Base-by-base conservation (phyloP, 2,329 filamentous ascomycete genomes). In the Diplodia sapinea region DNA sequence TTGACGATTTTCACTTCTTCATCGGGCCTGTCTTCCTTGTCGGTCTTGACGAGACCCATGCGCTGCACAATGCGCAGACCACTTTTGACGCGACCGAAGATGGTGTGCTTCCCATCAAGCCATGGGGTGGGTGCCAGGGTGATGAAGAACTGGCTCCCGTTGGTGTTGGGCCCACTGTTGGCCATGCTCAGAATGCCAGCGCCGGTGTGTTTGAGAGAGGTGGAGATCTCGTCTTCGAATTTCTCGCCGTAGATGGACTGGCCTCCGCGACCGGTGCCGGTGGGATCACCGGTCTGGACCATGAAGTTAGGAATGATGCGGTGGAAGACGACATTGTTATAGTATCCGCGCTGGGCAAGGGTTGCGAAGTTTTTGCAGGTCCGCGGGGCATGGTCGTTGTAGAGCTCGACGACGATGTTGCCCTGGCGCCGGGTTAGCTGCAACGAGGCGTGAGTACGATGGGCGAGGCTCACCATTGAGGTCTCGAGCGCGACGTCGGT, bases 111-210 rank as follows among this genome's bases (percentile, higher is more conserved):
- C 26, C 94, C 93, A 80, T 99, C 95, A 69, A 99, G 81, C 94
- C 94, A 98, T 0, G 95, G 95, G 17, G 95, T 94, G 4, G 94
- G 94, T 8, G 93, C 94, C 40, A 98, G 84, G 0, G 95, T 98
- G 72, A 99, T 89, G 78, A 98, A 98, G 81, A 98, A 99, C 81
- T 98, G 95, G 68, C 88, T 92, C 26, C 94, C 94, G 79, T 98
- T 98, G 43, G 94, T 96, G 79, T 98, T 88, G 9, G 92, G 92
- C 0, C 95, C 95, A 17, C 89, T 89, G 80, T 99, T 99, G 69
- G 95, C 95, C 95, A 99, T 99, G 81, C 89, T 93, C 73, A 99
- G 82, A n/a, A 98, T 85, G 1, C 94, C 94, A 4, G 94, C 94
- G 47, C 94, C 94, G 0, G 93, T 96, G 82, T 99, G 95, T 77